Evolutionary conservation across 768 basidiomycete genomes (phyloP).

Genomic region (Auricularia sp.): DNA sequence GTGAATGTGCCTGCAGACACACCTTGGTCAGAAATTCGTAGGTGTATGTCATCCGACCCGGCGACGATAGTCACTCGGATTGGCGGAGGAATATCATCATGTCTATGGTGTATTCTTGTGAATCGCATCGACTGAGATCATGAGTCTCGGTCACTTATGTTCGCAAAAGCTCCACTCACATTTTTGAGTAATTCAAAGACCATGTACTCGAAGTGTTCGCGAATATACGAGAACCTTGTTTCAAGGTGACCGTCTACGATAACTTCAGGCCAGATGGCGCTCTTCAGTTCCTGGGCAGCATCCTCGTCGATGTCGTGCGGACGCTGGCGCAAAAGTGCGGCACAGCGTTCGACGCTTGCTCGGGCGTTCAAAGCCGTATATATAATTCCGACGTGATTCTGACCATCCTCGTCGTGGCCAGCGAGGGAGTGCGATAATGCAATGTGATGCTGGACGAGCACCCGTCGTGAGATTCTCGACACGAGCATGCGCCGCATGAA

Average conservation of each 20-base stretch:
- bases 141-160: background rate
- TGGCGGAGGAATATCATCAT: constrained; percentile 37
- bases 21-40: constrained; percentile 92
- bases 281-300: constrained; percentile 10
- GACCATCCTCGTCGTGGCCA: constrained; percentile 26
- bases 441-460: constrained; percentile 82
- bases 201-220: constrained; percentile 84
- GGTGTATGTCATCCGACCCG: constrained; percentile 59
- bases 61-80: constrained; percentile 69
- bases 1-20: constrained; percentile 1
- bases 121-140: constrained; percentile 56
- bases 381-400: constrained; percentile 65
- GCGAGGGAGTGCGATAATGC: constrained; percentile 57
- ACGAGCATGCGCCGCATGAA: constrained; percentile 89
- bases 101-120: constrained; percentile 41
- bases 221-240: constrained; percentile 70
- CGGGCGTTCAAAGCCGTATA: constrained; percentile 64
- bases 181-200: constrained; percentile 87
- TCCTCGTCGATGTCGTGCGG: constrained; percentile 36
- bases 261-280: constrained; percentile 47
- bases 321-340: constrained; percentile 40
- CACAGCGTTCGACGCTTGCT: constrained; percentile 62
- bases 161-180: constrained; percentile 32
- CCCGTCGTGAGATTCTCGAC: constrained; percentile 80
- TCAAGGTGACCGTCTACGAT: constrained; percentile 62